Percentiles rank a stretch among this genome's conserved stretches.
Conservation (phyloP, 2,329 filamentous ascomycete genomes). For the Neofusicoccum ribis region DNA sequence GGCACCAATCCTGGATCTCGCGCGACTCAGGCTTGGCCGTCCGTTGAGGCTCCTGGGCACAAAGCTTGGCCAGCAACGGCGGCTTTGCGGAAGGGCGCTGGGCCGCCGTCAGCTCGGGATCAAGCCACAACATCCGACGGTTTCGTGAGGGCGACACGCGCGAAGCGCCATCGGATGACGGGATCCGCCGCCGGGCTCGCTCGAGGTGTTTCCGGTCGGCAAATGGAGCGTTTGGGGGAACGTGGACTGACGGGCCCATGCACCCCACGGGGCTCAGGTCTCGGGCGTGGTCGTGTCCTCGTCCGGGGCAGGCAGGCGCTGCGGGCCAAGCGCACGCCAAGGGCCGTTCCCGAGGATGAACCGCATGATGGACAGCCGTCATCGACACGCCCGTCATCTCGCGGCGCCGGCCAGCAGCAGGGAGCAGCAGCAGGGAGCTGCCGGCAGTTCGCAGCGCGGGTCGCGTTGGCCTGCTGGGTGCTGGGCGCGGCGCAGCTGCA, state of each 20-base stretch:
- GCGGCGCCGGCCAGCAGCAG: neutral
- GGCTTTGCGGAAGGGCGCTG: neutral
- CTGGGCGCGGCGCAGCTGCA: neutral
- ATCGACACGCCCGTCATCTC: neutral
- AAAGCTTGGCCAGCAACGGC: slow-evolving; percentile 1
- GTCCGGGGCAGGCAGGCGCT: neutral
- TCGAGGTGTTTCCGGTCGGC: neutral
- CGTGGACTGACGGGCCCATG: neutral
- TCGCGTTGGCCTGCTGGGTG: neutral
- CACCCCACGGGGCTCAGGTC: slow-evolving; percentile 10
- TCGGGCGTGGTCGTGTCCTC: neutral
- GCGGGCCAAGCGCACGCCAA: slow-evolving; percentile 6
- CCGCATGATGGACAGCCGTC: neutral
- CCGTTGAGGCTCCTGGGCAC: neutral
- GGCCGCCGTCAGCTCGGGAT: neutral
- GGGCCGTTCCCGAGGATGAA: neutral
- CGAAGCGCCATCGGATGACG: neutral
- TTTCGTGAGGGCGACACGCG: neutral
- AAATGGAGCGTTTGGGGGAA: neutral
- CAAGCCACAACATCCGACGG: neutral
- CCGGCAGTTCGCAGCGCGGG: neutral
- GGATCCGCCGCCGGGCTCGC: neutral
- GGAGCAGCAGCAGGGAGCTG: neutral
- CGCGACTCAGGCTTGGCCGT: neutral
- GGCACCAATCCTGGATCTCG: neutral